Conservation (phyloP, 1,284 basidiomycete species). For the Trichosporon sp. region DNA sequence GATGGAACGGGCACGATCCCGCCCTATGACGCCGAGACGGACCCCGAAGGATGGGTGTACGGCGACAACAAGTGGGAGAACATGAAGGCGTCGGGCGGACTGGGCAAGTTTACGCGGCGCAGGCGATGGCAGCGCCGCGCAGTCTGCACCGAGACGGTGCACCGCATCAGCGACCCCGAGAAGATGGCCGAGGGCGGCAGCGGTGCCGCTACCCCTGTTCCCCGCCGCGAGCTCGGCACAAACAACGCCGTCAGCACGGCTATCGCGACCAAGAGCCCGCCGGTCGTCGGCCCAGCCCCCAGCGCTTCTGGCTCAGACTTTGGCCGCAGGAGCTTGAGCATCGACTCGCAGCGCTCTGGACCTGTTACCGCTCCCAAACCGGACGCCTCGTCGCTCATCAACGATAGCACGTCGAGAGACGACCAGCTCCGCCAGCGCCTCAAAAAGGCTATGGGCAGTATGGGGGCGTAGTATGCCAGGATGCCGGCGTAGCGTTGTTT, state of each 20-base stretch:
- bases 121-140: conserved; percentile 79
- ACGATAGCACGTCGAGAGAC: conserved; percentile 27
- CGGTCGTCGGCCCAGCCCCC: background rate
- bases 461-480: conserved; percentile 30
- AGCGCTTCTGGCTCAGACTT: background rate
- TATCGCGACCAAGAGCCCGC: background rate
- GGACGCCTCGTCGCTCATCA: background rate
- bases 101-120: conserved; percentile 84
- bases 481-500: too few species aligned
- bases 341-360: background rate
- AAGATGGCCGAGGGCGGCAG: background rate
- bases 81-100: conserved; percentile 65
- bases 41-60: conserved; percentile 87
- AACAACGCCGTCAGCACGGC: background rate
- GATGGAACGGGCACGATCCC: conserved; percentile 15
- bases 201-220: conserved; percentile 5
- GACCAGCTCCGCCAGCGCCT: conserved; percentile 42
- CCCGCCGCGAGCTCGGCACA: background rate
- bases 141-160: conserved; percentile 63
- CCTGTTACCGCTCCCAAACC: background rate
- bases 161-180: conserved; percentile 45
- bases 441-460: conserved; percentile 47
- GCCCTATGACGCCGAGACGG: conserved; percentile 55
- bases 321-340: background rate
- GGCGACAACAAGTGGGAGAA: conserved; percentile 95